Percentiles rank a stretch among this genome's conserved stretches.
phyloP scores from a whole-genome alignment of 768 basidiomycete genomes.

The Fomitopsis pulvina region DNA sequence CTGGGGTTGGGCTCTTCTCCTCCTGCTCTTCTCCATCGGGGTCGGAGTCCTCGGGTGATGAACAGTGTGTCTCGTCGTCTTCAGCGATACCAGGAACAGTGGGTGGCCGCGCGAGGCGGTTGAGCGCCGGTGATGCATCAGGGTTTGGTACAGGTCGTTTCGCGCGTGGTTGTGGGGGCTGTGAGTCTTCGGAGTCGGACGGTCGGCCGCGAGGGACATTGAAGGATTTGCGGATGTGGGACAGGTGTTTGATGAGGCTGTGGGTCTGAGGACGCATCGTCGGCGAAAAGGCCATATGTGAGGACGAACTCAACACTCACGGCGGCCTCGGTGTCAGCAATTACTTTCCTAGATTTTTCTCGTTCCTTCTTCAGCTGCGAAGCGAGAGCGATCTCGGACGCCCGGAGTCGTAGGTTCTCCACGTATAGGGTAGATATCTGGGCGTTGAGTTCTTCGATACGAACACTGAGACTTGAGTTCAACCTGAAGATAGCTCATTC shows the following conservation, averaged over 20 bases:
- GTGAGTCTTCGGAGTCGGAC: slow-evolving; percentile 28
- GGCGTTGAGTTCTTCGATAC: slow-evolving; percentile 78
- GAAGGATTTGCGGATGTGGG: slow-evolving; percentile 56
- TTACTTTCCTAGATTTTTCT: slow-evolving; percentile 65
- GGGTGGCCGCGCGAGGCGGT: slow-evolving; percentile 58
- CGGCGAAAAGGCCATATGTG: neutral
- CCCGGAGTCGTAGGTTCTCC: slow-evolving; percentile 76
- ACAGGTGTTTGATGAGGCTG: slow-evolving; percentile 55
- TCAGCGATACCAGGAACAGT: slow-evolving; percentile 62
- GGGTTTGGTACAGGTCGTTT: slow-evolving; percentile 40
- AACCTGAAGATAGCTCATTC: slow-evolving; percentile 42
- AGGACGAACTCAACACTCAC: slow-evolving; percentile 35
- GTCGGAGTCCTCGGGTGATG: slow-evolving; percentile 24
- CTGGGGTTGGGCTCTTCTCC: slow-evolving; percentile 32
- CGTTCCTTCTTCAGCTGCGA: slow-evolving; percentile 76
- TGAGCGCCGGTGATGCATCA: slow-evolving; percentile 40
- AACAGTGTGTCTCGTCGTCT: slow-evolving; percentile 51
- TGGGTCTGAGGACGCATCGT: slow-evolving; percentile 14
- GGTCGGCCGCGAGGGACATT: slow-evolving; percentile 30
- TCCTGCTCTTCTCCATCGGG: slow-evolving; percentile 34
- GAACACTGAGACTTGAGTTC: slow-evolving; percentile 78
- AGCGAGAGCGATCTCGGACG: slow-evolving; percentile 71
- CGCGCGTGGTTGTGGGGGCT: slow-evolving; percentile 42
- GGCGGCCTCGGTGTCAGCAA: slow-evolving; percentile 69
- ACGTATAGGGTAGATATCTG: slow-evolving; percentile 78